Conservation (phyloP, 2,329 filamentous ascomycete species). For the Alternaria incomplexa region DNA sequence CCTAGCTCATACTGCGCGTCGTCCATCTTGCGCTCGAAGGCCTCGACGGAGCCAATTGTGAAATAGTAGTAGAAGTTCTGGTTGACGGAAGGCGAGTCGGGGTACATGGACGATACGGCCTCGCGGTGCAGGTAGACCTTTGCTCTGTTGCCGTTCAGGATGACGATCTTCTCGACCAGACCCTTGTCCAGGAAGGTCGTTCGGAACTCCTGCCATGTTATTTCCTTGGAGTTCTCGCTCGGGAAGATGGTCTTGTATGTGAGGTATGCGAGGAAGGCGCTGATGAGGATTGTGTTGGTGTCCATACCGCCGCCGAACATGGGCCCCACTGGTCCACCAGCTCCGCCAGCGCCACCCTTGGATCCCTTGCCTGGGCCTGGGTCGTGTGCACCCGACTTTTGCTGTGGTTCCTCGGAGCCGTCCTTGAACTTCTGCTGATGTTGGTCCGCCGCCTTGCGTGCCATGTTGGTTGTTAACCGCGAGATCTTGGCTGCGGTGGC, state of each 20-base stretch:
- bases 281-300: conserved; percentile 62
- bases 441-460: conserved; percentile 57
- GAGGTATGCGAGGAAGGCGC: conserved; percentile 67
- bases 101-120: conserved; percentile 73
- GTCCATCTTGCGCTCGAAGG: conserved; percentile 88
- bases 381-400: conserved; percentile 55
- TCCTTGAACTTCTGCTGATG: conserved; percentile 34
- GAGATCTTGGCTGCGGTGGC: conserved; percentile 67
- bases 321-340: conserved; percentile 16
- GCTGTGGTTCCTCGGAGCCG: conserved; percentile 40
- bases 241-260: conserved; percentile 67
- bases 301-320: conserved; percentile 53
- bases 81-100: conserved; percentile 73
- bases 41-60: conserved; percentile 91
- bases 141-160: conserved; percentile 78
- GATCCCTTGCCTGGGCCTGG: conserved; percentile 48
- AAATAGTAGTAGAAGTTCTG: conserved; percentile 86
- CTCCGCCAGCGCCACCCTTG: conserved; percentile 33
- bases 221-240: conserved; percentile 73
- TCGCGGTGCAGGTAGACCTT: conserved; percentile 81
- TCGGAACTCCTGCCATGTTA: conserved; percentile 97
- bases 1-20: conserved; percentile 85
- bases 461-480: conserved; percentile 62
- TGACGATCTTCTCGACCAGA: conserved; percentile 87
- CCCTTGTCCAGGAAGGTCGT: conserved; percentile 95